Evolutionary conservation across 1,139 yeast species (phyloP), one percentile per base, ranked within the genome.

Genomic region (Zhuliangozyma blackwelliae): DNA sequence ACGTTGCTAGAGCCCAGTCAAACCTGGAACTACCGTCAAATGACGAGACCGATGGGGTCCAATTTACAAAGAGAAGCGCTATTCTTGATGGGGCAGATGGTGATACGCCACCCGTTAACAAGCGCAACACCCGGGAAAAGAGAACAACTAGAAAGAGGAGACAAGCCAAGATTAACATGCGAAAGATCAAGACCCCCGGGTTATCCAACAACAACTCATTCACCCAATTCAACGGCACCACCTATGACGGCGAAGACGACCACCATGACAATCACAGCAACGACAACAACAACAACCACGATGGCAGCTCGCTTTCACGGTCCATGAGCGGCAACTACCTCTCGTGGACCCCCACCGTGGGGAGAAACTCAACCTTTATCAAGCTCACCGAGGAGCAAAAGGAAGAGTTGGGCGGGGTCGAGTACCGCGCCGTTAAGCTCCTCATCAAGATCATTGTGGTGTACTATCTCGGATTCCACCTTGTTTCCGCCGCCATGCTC

Each of bases 351-450:
- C 97, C 98, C 0, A 88, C 89, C 0, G 75, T 94, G 33, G 98
- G 97, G n/a, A 76, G 97, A 56, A 94, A 94, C 59, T 92, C 98
- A 1, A 85, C 90, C 0, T 92, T 92, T 65, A 85, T 87, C 3
- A 83, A 83, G 25, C 62, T 92, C 39, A 79, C 86, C 2, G 88
- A 81, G 23, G 83, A 77, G 20, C 97, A 94, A 57, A 88, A 88
- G 51, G 95, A 85, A 42, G 99, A 92, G 57, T 63, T 92, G 32
- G 99, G 98, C 26, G 99, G 98, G 37, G 96, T 92, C 9, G 99
- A 92, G 55, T 94, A 92, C 54, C 75, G 97, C 34, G 89, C 98
- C 0, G 74, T 86, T 39, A 88, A 88, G 52, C 63, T 89, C 10
- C 64, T 92, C 39, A 79, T 87, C 38, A 77, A 75, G 49, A 77